Conservation (phyloP, 2,329 filamentous ascomycete genomes). For the Colletotrichum cordylinicola region DNA sequence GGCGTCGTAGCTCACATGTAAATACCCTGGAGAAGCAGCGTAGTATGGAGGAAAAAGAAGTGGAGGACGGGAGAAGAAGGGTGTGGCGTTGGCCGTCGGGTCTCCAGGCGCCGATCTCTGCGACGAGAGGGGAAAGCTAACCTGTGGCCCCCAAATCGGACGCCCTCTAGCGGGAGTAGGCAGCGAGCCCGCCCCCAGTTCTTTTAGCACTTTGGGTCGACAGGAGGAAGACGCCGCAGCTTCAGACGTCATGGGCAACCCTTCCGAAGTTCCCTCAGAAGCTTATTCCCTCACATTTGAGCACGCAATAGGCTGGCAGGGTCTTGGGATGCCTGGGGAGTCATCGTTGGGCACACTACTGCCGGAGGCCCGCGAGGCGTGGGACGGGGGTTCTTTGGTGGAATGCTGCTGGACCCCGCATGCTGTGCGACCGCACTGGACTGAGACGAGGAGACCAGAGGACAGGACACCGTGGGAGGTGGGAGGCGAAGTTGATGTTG, state of each 20-base stretch:
- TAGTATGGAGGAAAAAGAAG: not conserved
- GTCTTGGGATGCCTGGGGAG: not conserved
- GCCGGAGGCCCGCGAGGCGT: not conserved
- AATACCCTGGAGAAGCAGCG: not conserved
- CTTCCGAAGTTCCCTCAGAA: not conserved
- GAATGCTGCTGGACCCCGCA: not conserved
- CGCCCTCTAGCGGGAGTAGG: not conserved
- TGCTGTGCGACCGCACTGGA: not conserved
- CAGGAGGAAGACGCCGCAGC: not conserved
- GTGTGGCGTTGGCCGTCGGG: constrained; percentile 10
- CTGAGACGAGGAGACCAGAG: not conserved
- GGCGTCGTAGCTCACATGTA: not conserved
- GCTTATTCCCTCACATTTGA: constrained; percentile 11
- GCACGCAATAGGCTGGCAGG: constrained; percentile 9
- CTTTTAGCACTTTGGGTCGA: not conserved
- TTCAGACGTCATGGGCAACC: constrained; percentile 10
- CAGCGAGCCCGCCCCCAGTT: not conserved
- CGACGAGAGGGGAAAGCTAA: not conserved
- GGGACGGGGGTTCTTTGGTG: not conserved
- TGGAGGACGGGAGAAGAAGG: not conserved
- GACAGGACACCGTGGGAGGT: not conserved
- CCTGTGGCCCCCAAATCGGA: not conserved
- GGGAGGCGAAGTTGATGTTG: not conserved
- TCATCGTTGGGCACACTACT: not conserved
- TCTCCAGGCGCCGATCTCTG: constrained; percentile 11